phyloP scores from a whole-genome alignment of 306 rosid species.

The Cucumis cinereus region DNA sequence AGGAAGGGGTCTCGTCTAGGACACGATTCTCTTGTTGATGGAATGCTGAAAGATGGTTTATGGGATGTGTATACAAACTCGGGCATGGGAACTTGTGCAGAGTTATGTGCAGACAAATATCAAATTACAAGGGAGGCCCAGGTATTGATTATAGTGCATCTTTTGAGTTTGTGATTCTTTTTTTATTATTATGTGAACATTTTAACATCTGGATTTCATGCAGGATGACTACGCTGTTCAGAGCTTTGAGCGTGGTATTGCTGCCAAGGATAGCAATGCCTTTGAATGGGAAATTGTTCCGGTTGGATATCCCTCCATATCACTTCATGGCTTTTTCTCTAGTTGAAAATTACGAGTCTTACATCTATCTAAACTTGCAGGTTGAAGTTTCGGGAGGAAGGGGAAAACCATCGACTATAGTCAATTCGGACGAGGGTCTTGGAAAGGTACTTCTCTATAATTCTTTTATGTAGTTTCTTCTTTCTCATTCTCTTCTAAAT shows the following conservation, averaged over 20 bases:
- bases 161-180: conserved; percentile 2
- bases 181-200: not conserved
- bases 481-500: not conserved
- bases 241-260: conserved; percentile 92
- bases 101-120: conserved; percentile 84
- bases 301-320: conserved; percentile 19
- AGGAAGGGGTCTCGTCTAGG: conserved; percentile 99
- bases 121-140: conserved; percentile 71
- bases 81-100: conserved; percentile 97
- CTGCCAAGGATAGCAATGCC: conserved; percentile 66
- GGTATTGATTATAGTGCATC: conserved; percentile 26
- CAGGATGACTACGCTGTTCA: conserved; percentile 74
- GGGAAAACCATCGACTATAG: conserved; percentile 73
- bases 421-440: conserved; percentile 79
- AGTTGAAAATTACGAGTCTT: not conserved
- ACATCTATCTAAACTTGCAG: conserved; percentile 5
- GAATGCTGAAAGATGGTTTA: conserved; percentile 91
- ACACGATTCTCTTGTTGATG: conserved; percentile 94
- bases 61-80: conserved; percentile 84
- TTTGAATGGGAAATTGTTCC: conserved; percentile 92
- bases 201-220: conserved; percentile 15
- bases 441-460: conserved; percentile 60
- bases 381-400: conserved; percentile 94
- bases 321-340: not conserved
- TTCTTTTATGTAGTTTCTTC: not conserved